Evolutionary conservation across 768 basidiomycete species (phyloP).

Genomic region (Serendipita indica): DNA sequence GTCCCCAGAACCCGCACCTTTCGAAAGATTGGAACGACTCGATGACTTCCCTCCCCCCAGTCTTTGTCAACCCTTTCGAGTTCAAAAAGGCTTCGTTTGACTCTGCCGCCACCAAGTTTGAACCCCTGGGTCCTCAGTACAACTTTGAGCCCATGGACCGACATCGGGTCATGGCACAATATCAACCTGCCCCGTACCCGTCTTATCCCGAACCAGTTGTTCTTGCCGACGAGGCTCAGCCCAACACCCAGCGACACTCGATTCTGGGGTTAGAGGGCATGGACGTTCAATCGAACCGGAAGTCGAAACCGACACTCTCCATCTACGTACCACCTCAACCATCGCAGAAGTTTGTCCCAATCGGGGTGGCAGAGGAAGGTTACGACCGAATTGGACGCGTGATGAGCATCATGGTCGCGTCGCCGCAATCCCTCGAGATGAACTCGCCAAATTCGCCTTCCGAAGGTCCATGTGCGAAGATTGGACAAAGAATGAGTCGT

Average conservation of each 20-base stretch:
- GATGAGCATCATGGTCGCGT: neutral
- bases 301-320: neutral
- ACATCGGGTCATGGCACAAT: neutral
- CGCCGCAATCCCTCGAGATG: neutral
- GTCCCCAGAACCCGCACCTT: neutral
- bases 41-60: neutral
- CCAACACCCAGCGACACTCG: neutral
- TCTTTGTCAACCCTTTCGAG: conserved; percentile 3
- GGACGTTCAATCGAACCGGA: neutral
- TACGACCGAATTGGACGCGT: neutral
- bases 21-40: conserved; percentile 1
- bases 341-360: neutral
- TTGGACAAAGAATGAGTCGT: neutral
- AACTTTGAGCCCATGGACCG: neutral
- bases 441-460: neutral
- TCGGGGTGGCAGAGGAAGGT: neutral
- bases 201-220: neutral
- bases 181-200: neutral
- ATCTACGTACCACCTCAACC: conserved; percentile 4
- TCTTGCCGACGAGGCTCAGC: neutral
- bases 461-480: neutral
- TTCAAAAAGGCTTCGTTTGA: conserved; percentile 1
- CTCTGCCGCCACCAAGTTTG: neutral
- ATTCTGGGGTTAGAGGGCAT: neutral
- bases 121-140: neutral